These are phyloP conservation scores for Penicillium sp. DNA, from an alignment of 2,329 filamentous ascomycete species.

Conservation along the genomic window DNA sequence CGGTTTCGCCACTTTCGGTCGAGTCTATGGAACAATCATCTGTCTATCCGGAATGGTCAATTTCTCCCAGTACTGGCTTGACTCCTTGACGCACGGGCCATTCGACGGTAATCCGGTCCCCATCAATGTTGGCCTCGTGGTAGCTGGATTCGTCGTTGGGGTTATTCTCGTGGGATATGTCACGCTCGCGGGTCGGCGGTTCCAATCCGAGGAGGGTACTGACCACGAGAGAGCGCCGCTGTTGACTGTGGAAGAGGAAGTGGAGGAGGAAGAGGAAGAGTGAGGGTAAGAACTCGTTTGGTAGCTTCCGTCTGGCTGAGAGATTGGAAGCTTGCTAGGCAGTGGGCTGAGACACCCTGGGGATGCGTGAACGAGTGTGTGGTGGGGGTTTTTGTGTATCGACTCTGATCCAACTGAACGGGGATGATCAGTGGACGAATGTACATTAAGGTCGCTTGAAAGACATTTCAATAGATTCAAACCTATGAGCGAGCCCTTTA, in stretches of 20 bases:
- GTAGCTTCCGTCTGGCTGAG: too few species aligned
- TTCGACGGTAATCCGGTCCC: slow-evolving; percentile 70
- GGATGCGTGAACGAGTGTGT: too few species aligned
- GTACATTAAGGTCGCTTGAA: too few species aligned
- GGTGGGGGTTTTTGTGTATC: too few species aligned
- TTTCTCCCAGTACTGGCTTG: slow-evolving; percentile 73
- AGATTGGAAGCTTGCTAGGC: too few species aligned
- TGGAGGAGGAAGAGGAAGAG: slow-evolving; percentile 16
- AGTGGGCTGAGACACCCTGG: too few species aligned
- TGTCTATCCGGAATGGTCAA: slow-evolving; percentile 78
- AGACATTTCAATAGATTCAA: too few species aligned
- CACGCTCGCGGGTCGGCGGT: slow-evolving; percentile 14
- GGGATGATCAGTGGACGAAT: too few species aligned
- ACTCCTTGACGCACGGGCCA: slow-evolving; percentile 66
- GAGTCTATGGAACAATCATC: slow-evolving; percentile 85
- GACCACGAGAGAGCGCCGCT: slow-evolving; percentile 25
- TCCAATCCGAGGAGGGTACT: slow-evolving; percentile 9
- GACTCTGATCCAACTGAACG: too few species aligned
- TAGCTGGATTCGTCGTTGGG: slow-evolving; percentile 60
- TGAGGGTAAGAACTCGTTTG: not conserved
- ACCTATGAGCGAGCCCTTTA: too few species aligned
- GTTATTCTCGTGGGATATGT: slow-evolving; percentile 62
- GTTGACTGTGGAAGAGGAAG: slow-evolving; percentile 13
- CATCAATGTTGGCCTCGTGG: slow-evolving; percentile 65
- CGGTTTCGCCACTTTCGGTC: slow-evolving; percentile 84